Evolutionary conservation across 257 asterid genomes (phyloP), one percentile per base, ranked within the genome.

Genomic region (Misopates orontium): DNA sequence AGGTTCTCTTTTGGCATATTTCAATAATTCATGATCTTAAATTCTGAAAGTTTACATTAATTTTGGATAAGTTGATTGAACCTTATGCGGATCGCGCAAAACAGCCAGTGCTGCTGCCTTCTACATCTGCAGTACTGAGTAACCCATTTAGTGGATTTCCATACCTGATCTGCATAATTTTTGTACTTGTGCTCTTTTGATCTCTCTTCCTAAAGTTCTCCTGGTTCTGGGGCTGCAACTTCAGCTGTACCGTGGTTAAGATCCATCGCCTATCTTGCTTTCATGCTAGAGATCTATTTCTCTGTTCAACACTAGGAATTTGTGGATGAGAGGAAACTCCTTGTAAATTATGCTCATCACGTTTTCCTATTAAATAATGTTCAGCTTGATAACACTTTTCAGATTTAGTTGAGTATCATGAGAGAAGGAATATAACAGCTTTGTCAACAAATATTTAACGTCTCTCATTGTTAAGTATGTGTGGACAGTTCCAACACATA

Each of bases 1-100:
- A 78, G 95, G 97, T 90, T 65, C 68, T 28, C 76, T 68, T 71
- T 17, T 69, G n/a, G 19, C 66, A 40, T 22, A 62, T 74, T 51
- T 57, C 36, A 52, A 13, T 44, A 18, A 23, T 20, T 51, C 72
- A 44, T 28, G 28, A 11, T 17, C 57, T 32, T 22, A 40, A 48
- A 16, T 60, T 62, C 50, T 68, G 36, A 17, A 22, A 23, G 48
- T 21, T 5, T 40, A 13, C 18, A 52, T 45, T 59, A 12, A 25
- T 61, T 49, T 49, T 16, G 32, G 55, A 20, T 28, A 45, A 56
- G 51, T 39, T 49, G 44, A 61, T 28, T 47, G 53, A 12, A 16
- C 22, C 21, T 67, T 63, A 54, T 54, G 54, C 49, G 59, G 62
- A 44, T 15, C 52, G 23, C 22, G 5, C 67, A 42, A 62, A 25